Evolutionary conservation across 2,329 filamentous ascomycete genomes (phyloP), one percentile per base, ranked within the genome.

Genomic region (Fusarium marasasianum): DNA sequence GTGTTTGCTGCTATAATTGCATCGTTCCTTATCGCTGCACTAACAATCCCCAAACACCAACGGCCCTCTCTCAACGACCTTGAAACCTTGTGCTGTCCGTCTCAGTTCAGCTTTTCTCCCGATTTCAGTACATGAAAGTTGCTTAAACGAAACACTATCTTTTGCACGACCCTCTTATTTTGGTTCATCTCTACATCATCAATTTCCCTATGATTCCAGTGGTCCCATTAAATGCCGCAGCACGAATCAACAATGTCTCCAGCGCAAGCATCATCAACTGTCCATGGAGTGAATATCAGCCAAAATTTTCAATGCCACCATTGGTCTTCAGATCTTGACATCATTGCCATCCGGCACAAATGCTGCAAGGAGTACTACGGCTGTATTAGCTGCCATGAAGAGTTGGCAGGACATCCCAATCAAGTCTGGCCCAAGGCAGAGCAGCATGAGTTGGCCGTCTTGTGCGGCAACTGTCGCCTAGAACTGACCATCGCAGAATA

Each of bases 361-460:
- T 70, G 67, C 6, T 70, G 67, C 37, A 35, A 5, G 31, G 14
- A 71, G 20, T 70, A 71, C 22, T 70, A 70, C 38, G 66, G 66
- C 18, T 70, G 67, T 11, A 70, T 70, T 47, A 70, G 66, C 13
- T 70, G 67, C 5, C 67, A 70, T 33, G 41, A 71, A 20, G 47
- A 70, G 3, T 18, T 71, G 13, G 53, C 66, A 15, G 67, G 37
- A 9, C 67, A 70, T 47, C 1, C 24, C n/a, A 33, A 40, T 9
- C 26, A 55, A 22, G 17, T 65, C 26, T 70, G 67, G 67, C 37
- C 40, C 14, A 50, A 47, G 17, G 48, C 60, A 11, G 53, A 71
- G 15, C 66, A 53, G 11, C 53, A 70, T 17, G 51, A 54, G 53
- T n/a, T 58, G 22, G 67, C 53, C 29, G 47, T 70, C 6, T 15